Conservation (phyloP, 106 monocot species). For the Alisma plantagoaquatica region DNA sequence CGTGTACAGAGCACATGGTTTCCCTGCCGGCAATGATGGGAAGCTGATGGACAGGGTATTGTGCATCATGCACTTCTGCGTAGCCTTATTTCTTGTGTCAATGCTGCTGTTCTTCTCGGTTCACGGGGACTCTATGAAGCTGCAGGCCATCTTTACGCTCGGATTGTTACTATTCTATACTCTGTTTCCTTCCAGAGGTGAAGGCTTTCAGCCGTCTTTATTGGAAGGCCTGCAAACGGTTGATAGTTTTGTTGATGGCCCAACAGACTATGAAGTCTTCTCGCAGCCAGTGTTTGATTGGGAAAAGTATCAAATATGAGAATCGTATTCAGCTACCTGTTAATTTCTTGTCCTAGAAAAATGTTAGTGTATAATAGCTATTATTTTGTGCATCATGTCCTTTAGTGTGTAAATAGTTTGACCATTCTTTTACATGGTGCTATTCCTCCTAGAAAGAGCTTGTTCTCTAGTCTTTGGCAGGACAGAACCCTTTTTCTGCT, state of each 20-base stretch:
- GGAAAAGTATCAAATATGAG: constrained; percentile 70
- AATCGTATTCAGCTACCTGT: background rate
- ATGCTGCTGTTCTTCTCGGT: constrained; percentile 92
- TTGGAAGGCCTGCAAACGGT: constrained; percentile 87
- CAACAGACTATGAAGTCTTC: constrained; percentile 93
- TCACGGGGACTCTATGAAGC: constrained; percentile 74
- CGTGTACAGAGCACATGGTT: constrained; percentile 90
- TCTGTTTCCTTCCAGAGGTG: constrained; percentile 52
- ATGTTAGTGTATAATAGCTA: constrained; percentile 20
- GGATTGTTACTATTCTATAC: constrained; percentile 73
- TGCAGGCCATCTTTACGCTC: constrained; percentile 94
- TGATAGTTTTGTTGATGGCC: constrained; percentile 92
- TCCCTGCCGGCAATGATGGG: constrained; percentile 92
- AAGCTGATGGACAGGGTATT: constrained; percentile 91
- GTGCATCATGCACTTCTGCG: constrained; percentile 95
- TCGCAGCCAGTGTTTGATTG: constrained; percentile 84
- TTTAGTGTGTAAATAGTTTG: background rate
- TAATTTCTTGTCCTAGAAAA: constrained; percentile 1
- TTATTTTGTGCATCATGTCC: background rate
- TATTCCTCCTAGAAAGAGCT: too few species aligned
- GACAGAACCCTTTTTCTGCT: too few species aligned
- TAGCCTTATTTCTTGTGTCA: constrained; percentile 71
- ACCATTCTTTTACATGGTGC: constrained; percentile 7
- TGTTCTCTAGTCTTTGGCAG: too few species aligned
- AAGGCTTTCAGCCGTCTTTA: constrained; percentile 63